Base-by-base conservation (phyloP, 2,329 filamentous ascomycete species). In the Leptodontidium sp. region DNA sequence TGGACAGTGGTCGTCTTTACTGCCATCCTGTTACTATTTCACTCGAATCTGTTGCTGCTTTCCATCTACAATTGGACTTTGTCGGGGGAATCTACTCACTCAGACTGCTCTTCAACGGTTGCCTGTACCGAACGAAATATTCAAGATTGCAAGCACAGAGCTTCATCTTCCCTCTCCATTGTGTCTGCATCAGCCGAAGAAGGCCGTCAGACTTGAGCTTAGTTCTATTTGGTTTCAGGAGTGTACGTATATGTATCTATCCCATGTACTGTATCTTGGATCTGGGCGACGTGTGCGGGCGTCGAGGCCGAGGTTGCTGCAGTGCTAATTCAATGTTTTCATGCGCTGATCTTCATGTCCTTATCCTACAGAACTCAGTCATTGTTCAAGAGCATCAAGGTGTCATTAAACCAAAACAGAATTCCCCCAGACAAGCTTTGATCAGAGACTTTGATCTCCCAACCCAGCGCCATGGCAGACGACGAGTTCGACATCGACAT, bases 401-500 rank as follows among this genome's bases (percentile, higher is more conserved):
- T 72, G 68, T 72, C 67, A 73, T 70, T 73, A 76, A 75, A 66
- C 55, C 68, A 76, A 75, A 75, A 76, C 73, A 75, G 68, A 71
- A 71, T 49, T 57, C 70, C 53, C 26, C 70, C 69, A 69, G 35
- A 55, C 53, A 59, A 59, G 38, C 57, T 62, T 68, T 61, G 66
- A 55, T 67, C 67, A 67, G 59, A 61, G 29, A 65, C 61, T 70
- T 69, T 63, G 57, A 43, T 69, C 69, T 71, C 63, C 58, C 61
- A 59, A 49, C 52, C 61, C 26, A 61, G 50, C 73, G 71, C 68
- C 65, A 91, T 91, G 89, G 87, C 89, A 74, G 89, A 91, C 75
- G 88, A 91, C 76, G 88, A 91, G 75, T 91, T 90, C 79, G 90
- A 91, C 75, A 91, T 92, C 81, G 90, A 92, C 74, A 89, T 91